phyloP scores from a whole-genome alignment of 2,329 filamentous ascomycete genomes.

The Domatiomyces catenatus region DNA sequence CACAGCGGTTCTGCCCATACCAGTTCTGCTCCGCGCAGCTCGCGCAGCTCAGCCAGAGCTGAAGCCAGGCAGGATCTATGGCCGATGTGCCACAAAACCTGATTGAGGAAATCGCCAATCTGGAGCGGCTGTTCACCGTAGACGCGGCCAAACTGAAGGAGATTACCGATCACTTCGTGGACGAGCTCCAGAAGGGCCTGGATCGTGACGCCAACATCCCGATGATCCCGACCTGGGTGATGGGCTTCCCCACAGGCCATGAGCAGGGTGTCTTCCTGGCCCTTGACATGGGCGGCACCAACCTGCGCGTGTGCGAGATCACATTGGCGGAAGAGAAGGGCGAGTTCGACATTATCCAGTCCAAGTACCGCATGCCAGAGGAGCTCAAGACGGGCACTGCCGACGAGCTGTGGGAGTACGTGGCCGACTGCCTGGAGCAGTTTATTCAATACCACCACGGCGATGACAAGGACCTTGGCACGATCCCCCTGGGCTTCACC shows the following conservation, averaged over 20 bases:
- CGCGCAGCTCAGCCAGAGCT: slow-evolving; percentile 4
- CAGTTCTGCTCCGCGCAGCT: neutral
- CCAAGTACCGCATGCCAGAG: slow-evolving; percentile 88
- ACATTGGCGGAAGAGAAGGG: slow-evolving; percentile 73
- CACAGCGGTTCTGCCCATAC: slow-evolving; percentile 4
- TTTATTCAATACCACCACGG: slow-evolving; percentile 72
- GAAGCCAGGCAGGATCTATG: slow-evolving; percentile 54
- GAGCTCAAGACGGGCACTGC: slow-evolving; percentile 73
- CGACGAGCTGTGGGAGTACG: slow-evolving; percentile 87
- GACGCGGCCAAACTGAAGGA: slow-evolving; percentile 66
- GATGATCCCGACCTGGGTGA: slow-evolving; percentile 97
- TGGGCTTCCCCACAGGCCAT: slow-evolving; percentile 71
- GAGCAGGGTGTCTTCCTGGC: slow-evolving; percentile 81
- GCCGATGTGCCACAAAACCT: slow-evolving; percentile 79
- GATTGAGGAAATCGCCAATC: slow-evolving; percentile 59
- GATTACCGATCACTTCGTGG: slow-evolving; percentile 78
- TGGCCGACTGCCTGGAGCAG: slow-evolving; percentile 79
- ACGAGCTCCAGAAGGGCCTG: slow-evolving; percentile 74
- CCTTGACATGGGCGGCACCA: slow-evolving; percentile 92
- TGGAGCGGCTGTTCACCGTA: slow-evolving; percentile 75
- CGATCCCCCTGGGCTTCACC: slow-evolving; percentile 74
- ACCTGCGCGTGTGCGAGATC: slow-evolving; percentile 87
- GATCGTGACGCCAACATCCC: slow-evolving; percentile 85
- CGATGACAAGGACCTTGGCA: slow-evolving; percentile 42
- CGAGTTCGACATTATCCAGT: slow-evolving; percentile 88